Conservation (phyloP, 495 filamentous ascomycete genomes). For the Thermochaetoides thermophila region DNA sequence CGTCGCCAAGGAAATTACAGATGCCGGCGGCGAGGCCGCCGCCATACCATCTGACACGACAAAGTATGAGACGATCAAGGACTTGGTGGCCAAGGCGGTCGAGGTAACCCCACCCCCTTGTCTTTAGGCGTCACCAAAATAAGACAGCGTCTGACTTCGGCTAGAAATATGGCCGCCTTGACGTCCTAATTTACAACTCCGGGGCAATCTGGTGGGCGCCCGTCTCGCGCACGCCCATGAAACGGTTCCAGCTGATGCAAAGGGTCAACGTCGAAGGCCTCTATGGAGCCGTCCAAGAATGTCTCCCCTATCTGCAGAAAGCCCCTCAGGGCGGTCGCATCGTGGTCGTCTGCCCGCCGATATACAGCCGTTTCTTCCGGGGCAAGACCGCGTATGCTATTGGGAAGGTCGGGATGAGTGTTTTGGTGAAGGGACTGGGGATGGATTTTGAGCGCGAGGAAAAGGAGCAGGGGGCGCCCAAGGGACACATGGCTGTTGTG, state of each 20-base stretch:
- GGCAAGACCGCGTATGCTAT: conserved; percentile 83
- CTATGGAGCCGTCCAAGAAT: conserved; percentile 51
- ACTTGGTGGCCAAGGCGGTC: conserved; percentile 46
- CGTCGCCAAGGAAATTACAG: conserved; percentile 62
- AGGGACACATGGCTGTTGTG: conserved; percentile 54
- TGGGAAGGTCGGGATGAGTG: conserved; percentile 75
- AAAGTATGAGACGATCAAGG: conserved; percentile 44
- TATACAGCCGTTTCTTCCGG: conserved; percentile 71
- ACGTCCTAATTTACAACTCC: conserved; percentile 69
- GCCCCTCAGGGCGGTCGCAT: conserved; percentile 45
- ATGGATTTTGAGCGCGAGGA: conserved; percentile 68
- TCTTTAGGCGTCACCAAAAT: not conserved
- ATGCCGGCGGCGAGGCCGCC: conserved; percentile 47
- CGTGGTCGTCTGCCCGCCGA: conserved; percentile 71
- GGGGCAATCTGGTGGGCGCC: conserved; percentile 81
- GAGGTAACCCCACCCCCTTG: conserved; percentile 18
- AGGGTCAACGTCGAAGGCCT: conserved; percentile 64
- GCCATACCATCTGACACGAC: conserved; percentile 60
- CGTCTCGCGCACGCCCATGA: conserved; percentile 57
- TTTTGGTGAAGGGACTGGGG: conserved; percentile 63
- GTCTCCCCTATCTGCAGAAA: conserved; percentile 40
- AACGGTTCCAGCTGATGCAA: conserved; percentile 74
- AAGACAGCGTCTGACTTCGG: not conserved
- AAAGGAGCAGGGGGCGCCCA: conserved; percentile 39
- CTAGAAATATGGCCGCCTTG: conserved; percentile 45